Evolutionary conservation across 2,329 filamentous ascomycete genomes (phyloP).

Genomic region (Alternaria alternata): DNA sequence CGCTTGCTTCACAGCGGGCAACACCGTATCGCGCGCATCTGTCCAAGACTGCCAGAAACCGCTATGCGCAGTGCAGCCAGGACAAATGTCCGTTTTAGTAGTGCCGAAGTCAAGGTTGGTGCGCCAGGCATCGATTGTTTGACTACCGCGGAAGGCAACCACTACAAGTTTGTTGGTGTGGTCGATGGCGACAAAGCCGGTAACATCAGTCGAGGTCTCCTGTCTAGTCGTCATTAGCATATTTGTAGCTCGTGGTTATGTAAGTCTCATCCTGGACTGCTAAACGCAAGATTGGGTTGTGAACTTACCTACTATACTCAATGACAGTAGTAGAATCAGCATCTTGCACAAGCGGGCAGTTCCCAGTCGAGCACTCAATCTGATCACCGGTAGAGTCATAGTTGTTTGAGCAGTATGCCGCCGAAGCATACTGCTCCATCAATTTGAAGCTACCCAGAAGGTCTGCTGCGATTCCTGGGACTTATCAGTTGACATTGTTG

Average conservation of each 20-base stretch:
- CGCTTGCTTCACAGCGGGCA: constrained; percentile 57
- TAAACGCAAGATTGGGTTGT: not conserved
- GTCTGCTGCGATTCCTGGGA: constrained; percentile 24
- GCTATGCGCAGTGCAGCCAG: constrained; percentile 63
- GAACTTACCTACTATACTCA: constrained; percentile 51
- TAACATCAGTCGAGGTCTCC: constrained; percentile 51
- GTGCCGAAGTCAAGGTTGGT: constrained; percentile 60
- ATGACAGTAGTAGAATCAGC: constrained; percentile 54
- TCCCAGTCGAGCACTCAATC: constrained; percentile 56
- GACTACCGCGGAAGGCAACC: constrained; percentile 66
- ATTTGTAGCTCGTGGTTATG: not conserved
- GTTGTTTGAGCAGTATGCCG: constrained; percentile 62
- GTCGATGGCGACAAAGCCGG: constrained; percentile 58
- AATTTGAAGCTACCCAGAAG: constrained; percentile 37
- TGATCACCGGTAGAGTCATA: constrained; percentile 52
- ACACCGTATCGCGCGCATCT: constrained; percentile 58
- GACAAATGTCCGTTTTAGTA: constrained; percentile 53
- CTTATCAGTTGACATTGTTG: not conserved
- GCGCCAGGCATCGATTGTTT: constrained; percentile 68
- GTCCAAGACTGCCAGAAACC: constrained; percentile 69
- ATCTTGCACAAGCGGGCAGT: constrained; percentile 59
- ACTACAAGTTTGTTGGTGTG: constrained; percentile 62
- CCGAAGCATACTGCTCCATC: constrained; percentile 59
- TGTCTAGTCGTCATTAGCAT: constrained; percentile 18
- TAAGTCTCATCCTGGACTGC: not conserved